Evolutionary conservation across 2,329 filamentous ascomycete genomes (phyloP), one percentile per base, ranked within the genome.

Genomic region (Beauveria bassiana): DNA sequence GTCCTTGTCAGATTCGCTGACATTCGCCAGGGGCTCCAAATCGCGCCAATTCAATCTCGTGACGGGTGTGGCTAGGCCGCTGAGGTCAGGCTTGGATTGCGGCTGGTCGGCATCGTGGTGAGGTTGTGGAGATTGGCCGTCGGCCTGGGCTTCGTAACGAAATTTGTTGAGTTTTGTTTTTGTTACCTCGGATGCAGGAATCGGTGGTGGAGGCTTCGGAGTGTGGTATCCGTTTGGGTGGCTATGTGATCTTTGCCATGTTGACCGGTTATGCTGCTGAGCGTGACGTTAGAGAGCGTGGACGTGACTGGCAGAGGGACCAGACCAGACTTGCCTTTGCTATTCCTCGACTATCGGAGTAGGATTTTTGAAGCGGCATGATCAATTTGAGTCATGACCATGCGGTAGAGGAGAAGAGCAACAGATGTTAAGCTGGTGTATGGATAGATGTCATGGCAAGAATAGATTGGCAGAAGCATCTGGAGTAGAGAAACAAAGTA

Each of bases 161-260:
- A 85, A 87, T 61, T 83, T 82, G 68, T 80, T 81, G 38, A 88
- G 76, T 67, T 87, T 88, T 64, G 76, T 82, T 68, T 83, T 87
- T 12, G 85, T 86, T 9, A 76, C 77, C 38, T 82, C 78, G 45
- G 85, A 87, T 14, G 85, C 76, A 20, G 80, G 78, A 38, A 78
- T 74, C 7, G 80, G 70, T 45, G 78, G 70, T 43, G 72, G 74
- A 12, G 74, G 58, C 40, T 68, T 72, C 43, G 72, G 72, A 22
- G 70, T 70, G 61, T 74, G 70, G 51, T 68, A 67, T 46, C 71
- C 72, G 51, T 74, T 70, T 5, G 81, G 77, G 68, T 83, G 77
- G 68, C 79, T 84, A 66, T 78, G 81, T 34, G 80, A 79, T 67
- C 82, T 78, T 67, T 80, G 78, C 83, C 82, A 85, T 68, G 77